Base-by-base conservation (phyloP, 1,139 yeast genomes). In the Saccharomyces uvarum region DNA sequence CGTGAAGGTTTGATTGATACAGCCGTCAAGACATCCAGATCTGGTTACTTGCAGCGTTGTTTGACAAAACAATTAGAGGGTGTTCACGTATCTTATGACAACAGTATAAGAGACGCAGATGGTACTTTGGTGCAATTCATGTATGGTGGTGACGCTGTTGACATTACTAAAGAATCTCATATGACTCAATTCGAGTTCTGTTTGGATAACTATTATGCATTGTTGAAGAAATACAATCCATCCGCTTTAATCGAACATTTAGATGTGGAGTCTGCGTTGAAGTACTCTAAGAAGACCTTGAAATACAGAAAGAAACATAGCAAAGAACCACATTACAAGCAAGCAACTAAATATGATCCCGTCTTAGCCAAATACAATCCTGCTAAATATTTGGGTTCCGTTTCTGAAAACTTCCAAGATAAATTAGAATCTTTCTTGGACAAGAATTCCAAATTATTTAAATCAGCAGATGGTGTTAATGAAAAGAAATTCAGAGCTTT, bases 1-100 rank as follows among this genome's bases (percentile, higher is more conserved):
- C 86, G 99, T 78, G 99, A 95, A 80, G 99, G 99, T 75, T 82
- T 95, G 70, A 95, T 95, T 76, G 99, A 95, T 79, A 95, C 99
- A 56, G 99, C 99, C 54, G 99, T 95, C 62, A 95, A 95, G 75
- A 95, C 99, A 8, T 89, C 98, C 27, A 86, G 97, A 76, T 91
- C 99, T 54, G 99, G 99, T 70, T 95, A 95, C 75, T 81, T 95
- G 72, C 99, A 95, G 76, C 86, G 99, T 77, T 95, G 99, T 82
- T 81, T 95, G 75, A 93, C 97, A 59, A 95, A 95, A 74, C 99
- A 93, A 75, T 80, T 95, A 63, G 99, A 95, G 74, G 99, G 99
- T 77, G 96, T 95, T 41, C 96, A 89, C 65, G 86, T 90, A 48
- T 82, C 89, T 52, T 95, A 95, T 69, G 99, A 95, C 74, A 90